phyloP scores from a whole-genome alignment of 2,329 filamentous ascomycete species.

The Dactylellina haptotyla region DNA sequence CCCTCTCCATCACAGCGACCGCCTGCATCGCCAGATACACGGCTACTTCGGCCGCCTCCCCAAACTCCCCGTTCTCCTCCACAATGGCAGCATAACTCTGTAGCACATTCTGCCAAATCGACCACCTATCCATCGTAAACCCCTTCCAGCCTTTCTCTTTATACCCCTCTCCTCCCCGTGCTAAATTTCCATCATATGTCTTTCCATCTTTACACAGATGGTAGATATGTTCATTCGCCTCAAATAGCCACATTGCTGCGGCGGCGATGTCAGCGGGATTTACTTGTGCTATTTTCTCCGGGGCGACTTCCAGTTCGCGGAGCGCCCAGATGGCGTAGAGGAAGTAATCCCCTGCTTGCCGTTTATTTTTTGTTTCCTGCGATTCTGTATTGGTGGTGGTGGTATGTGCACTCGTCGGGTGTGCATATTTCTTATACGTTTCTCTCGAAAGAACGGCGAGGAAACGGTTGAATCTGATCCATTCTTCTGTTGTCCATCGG shows the following conservation, averaged over 20 bases:
- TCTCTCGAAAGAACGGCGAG: too few relatives aligned
- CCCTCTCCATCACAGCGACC: neutral
- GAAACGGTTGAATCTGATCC: too few relatives aligned
- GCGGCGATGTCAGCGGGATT: neutral
- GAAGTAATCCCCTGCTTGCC: conserved; percentile 1
- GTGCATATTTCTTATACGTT: too few relatives aligned
- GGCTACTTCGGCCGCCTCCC: neutral
- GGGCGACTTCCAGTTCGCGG: conserved; percentile 9
- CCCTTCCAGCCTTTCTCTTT: conserved; percentile 11
- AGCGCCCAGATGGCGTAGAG: conserved; percentile 30
- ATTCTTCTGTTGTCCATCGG: too few relatives aligned
- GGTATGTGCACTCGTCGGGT: too few relatives aligned
- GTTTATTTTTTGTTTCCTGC: neutral
- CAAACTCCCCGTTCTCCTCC: neutral
- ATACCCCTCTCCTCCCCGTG: neutral
- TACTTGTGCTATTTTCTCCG: neutral
- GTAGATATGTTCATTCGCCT: neutral
- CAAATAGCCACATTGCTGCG: conserved; percentile 24
- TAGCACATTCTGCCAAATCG: neutral
- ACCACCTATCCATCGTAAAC: conserved; percentile 17
- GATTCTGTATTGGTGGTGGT: too few relatives aligned
- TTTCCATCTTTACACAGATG: neutral
- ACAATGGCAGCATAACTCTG: neutral
- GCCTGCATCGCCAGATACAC: conserved; percentile 32
- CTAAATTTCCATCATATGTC: conserved; percentile 19